Conservation (phyloP, 2,329 filamentous ascomycete species). For the Trichoderma sp. region DNA sequence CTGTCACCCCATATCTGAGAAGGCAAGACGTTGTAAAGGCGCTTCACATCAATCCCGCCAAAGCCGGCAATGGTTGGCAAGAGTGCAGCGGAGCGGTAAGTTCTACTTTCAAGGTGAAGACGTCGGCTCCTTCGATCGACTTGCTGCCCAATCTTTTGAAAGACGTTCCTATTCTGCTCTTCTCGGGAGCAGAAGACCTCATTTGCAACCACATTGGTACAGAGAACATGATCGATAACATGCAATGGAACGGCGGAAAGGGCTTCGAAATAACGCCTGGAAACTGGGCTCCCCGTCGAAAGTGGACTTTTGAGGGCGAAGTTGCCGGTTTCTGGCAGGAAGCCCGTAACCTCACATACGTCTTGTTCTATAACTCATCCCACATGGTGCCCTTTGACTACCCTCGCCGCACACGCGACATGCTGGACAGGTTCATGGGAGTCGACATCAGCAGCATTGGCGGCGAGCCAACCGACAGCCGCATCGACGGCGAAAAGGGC, state of each 20-base stretch:
- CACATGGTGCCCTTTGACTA: slow-evolving; percentile 99
- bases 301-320: slow-evolving; percentile 92
- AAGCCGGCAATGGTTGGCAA: slow-evolving; percentile 75
- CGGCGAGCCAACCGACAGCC: slow-evolving; percentile 71
- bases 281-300: slow-evolving; percentile 83
- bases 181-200: slow-evolving; percentile 88
- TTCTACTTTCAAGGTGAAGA: slow-evolving; percentile 62
- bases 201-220: slow-evolving; percentile 98
- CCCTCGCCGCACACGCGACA: slow-evolving; percentile 81
- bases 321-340: slow-evolving; percentile 89
- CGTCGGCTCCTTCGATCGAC: slow-evolving; percentile 69
- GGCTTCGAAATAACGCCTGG: slow-evolving; percentile 87
- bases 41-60: slow-evolving; percentile 77
- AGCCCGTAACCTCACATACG: slow-evolving; percentile 91
- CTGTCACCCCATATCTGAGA: slow-evolving; percentile 80
- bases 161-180: slow-evolving; percentile 76
- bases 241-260: slow-evolving; percentile 87
- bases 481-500: slow-evolving; percentile 81
- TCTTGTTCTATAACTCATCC: slow-evolving; percentile 90
- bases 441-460: slow-evolving; percentile 90
- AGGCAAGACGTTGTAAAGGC: slow-evolving; percentile 74
- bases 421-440: slow-evolving; percentile 94
- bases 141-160: slow-evolving; percentile 76
- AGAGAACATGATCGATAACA: slow-evolving; percentile 81
- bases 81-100: slow-evolving; percentile 85